Conservation (phyloP, 2,329 filamentous ascomycete species). For the Fusarium begoniae region DNA sequence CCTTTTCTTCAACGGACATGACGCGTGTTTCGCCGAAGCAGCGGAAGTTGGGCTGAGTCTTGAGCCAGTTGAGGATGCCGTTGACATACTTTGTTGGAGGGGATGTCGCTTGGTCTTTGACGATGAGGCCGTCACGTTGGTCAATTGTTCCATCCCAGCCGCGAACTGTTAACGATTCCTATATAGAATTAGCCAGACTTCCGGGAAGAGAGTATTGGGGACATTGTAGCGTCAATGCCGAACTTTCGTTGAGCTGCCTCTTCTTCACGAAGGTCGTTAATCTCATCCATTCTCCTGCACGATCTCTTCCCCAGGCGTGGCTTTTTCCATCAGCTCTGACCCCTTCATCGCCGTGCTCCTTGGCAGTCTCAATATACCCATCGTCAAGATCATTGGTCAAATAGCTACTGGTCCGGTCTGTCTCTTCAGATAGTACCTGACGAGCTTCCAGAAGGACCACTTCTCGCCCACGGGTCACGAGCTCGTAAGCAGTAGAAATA, state of each 20-base stretch:
- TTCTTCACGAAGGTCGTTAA: constrained; percentile 21
- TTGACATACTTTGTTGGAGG: constrained; percentile 65
- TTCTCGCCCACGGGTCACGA: constrained; percentile 58
- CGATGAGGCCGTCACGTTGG: constrained; percentile 61
- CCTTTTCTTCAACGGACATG: constrained; percentile 57
- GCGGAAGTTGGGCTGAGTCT: constrained; percentile 60
- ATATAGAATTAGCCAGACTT: not conserved
- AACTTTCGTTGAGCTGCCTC: constrained; percentile 16
- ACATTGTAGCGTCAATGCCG: constrained; percentile 13
- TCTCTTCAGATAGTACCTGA: constrained; percentile 63
- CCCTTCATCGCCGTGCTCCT: constrained; percentile 61
- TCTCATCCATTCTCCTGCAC: constrained; percentile 58
- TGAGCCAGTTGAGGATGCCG: constrained; percentile 61
- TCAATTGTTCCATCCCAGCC: constrained; percentile 62
- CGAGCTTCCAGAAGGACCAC: constrained; percentile 64
- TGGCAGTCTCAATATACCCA: constrained; percentile 59
- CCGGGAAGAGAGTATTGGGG: accelerated
- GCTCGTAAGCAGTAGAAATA: constrained; percentile 37
- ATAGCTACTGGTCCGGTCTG: constrained; percentile 63
- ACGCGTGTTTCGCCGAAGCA: constrained; percentile 63
- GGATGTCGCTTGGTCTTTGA: constrained; percentile 60
- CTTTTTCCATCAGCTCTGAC: constrained; percentile 62
- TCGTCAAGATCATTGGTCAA: constrained; percentile 64
- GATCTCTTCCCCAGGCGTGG: constrained; percentile 62
- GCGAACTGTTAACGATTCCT: constrained; percentile 54